Conservation (phyloP, 352 stramenopile species). For the Globisporangium spinosum region DNA sequence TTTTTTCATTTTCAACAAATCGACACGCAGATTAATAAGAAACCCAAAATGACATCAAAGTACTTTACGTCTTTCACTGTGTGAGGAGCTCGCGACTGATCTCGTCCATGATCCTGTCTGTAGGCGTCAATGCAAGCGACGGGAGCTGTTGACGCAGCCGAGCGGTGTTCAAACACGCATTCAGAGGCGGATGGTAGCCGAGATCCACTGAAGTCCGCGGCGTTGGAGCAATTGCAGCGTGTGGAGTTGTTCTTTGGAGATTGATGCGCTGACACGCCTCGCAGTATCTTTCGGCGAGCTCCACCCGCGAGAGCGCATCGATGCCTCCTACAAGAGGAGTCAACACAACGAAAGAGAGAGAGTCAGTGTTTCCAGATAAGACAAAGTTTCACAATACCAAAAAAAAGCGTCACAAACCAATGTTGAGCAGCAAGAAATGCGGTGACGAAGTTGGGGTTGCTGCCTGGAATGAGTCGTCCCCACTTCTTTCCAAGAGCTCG, state of each 20-base stretch:
- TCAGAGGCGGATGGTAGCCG: conserved; percentile 43
- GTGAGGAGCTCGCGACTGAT: conserved; percentile 23
- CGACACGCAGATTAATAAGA: conserved; percentile 4
- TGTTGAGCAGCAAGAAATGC: conserved; percentile 33
- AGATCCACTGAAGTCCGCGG: conserved; percentile 33
- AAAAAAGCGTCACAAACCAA: conserved; percentile 31
- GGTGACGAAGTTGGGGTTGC: background rate
- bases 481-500: conserved; percentile 20
- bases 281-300: conserved; percentile 36
- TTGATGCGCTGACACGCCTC: conserved; percentile 16
- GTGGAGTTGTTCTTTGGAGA: background rate
- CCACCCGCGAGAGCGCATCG: conserved; percentile 45
- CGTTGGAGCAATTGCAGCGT: conserved; percentile 22
- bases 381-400: background rate
- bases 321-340: conserved; percentile 28
- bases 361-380: background rate
- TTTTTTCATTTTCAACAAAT: background rate
- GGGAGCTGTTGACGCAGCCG: conserved; percentile 27
- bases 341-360: background rate
- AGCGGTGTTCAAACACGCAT: conserved; percentile 36
- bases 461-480: background rate
- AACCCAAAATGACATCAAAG: background rate
- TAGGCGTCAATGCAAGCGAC: conserved; percentile 17
- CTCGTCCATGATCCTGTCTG: conserved; percentile 17
- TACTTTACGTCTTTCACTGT: background rate